Conservation (phyloP, 108 stramenopile genomes). For the Skeletonema grethae region DNA sequence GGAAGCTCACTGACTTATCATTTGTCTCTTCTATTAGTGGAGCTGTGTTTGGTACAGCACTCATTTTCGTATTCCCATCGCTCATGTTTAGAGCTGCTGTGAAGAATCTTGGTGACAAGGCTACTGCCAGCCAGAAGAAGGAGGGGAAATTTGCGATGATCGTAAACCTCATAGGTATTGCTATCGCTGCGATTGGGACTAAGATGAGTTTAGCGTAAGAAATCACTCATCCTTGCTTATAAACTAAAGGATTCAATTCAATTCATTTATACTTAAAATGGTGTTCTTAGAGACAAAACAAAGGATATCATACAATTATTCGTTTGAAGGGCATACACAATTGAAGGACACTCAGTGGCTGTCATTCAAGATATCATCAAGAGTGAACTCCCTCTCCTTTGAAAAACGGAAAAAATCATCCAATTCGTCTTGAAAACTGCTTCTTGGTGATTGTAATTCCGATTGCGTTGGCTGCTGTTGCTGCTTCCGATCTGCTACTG, state of each 20-base stretch:
- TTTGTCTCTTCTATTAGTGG: conserved; percentile 94
- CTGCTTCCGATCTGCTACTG: background rate
- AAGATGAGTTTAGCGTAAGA: conserved; percentile 37
- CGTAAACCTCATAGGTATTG: conserved; percentile 66
- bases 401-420: background rate
- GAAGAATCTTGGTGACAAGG: conserved; percentile 67
- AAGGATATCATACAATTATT: background rate
- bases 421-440: background rate
- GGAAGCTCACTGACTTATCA: conserved; percentile 76
- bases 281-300: background rate
- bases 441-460: background rate
- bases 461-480: background rate
- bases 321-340: background rate
- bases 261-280: background rate
- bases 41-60: conserved; percentile 90
- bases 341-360: background rate
- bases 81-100: conserved; percentile 68
- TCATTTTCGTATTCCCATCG: conserved; percentile 46
- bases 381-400: background rate
- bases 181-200: conserved; percentile 75
- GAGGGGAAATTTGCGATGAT: conserved; percentile 72
- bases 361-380: background rate
- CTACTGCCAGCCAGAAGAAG: conserved; percentile 49
- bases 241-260: background rate
- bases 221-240: background rate